Evolutionary conservation across 805 yeast species (phyloP).

Genomic region (Candida loeiensis): DNA sequence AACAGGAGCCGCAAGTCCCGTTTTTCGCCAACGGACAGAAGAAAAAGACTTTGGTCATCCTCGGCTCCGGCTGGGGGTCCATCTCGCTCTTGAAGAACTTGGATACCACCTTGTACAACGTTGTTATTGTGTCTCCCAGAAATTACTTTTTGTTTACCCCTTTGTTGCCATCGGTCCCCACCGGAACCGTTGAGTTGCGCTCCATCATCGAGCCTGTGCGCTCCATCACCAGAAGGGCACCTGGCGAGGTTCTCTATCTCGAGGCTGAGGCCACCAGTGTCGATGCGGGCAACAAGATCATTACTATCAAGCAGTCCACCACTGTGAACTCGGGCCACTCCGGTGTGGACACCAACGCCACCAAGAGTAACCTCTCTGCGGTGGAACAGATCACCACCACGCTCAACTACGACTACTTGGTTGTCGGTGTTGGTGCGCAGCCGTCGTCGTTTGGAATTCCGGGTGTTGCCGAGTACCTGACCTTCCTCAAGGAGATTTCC

Average conservation of each 20-base stretch:
- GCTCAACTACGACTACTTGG: constrained; percentile 73
- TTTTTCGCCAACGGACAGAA: constrained; percentile 52
- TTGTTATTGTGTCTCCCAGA: constrained; percentile 87
- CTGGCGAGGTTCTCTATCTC: constrained; percentile 74
- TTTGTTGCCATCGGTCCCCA: constrained; percentile 90
- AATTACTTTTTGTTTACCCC: constrained; percentile 96
- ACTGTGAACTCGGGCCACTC: constrained; percentile 55
- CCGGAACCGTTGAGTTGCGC: constrained; percentile 85
- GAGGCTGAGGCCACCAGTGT: constrained; percentile 89
- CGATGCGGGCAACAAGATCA: constrained; percentile 65
- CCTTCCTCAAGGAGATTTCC: constrained; percentile 83
- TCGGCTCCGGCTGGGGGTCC: constrained; percentile 95
- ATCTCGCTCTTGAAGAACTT: constrained; percentile 78
- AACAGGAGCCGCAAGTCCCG: constrained; percentile 59
- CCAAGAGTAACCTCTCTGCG: constrained; percentile 37
- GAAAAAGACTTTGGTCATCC: constrained; percentile 72
- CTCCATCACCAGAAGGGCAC: constrained; percentile 72
- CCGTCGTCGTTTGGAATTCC: constrained; percentile 94
- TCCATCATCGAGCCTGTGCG: constrained; percentile 94
- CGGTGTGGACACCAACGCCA: constrained; percentile 45
- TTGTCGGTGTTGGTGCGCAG: constrained; percentile 92
- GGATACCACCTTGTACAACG: constrained; percentile 85
- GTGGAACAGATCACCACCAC: constrained; percentile 45
- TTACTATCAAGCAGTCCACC: constrained; percentile 60
- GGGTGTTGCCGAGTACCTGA: constrained; percentile 86